Evolutionary conservation across 2,329 filamentous ascomycete species (phyloP), one percentile per base, ranked within the genome.

Genomic region (Colletotrichum eleusines): DNA sequence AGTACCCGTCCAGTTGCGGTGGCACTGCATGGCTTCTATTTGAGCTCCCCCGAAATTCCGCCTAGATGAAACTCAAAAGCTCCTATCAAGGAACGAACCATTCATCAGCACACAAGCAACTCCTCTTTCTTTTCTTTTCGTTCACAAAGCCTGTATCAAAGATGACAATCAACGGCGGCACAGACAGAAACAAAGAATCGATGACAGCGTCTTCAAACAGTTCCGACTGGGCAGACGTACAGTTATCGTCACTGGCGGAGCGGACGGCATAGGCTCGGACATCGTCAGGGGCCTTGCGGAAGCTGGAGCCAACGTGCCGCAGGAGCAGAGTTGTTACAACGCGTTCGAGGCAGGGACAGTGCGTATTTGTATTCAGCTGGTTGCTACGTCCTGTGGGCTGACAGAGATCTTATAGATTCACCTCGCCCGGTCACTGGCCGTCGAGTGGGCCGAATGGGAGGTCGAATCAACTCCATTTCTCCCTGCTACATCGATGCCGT

Each of bases 211-310:
- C 38, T 69, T 74, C 44, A 67, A 66, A 28, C 54, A 69, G n/a
- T 66, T 66, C 54, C 54, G 66, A 44, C 71, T 74, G 1, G 71
- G 71, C 63, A 68, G 72, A 44, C 57, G 58, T 11, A 63, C 51
- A 12, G 51, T 54, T 40, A 68, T 71, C 28, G 59, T 62, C 51
- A 71, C 68, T 0, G 68, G 68, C 23, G 58, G 68, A 38, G 53
- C 68, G 14, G 57, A 57, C 14, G 63, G 57, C 9, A 71, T 71
- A 46, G 68, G 63, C 18, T 35, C 64, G 8, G 63, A 68, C 28
- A 58, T 71, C 31, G 63, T 63, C 64, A 61, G 57, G 51, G 51
- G 57, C 33, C 63, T 71, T 7, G 68, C 63, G 16, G 59, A 68
- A 62, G 63, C 63, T 33, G 68, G 63, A 14, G 68, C 63, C 63